Evolutionary conservation across 306 rosid species (phyloP).

Genomic region (Inga oerstediana): DNA sequence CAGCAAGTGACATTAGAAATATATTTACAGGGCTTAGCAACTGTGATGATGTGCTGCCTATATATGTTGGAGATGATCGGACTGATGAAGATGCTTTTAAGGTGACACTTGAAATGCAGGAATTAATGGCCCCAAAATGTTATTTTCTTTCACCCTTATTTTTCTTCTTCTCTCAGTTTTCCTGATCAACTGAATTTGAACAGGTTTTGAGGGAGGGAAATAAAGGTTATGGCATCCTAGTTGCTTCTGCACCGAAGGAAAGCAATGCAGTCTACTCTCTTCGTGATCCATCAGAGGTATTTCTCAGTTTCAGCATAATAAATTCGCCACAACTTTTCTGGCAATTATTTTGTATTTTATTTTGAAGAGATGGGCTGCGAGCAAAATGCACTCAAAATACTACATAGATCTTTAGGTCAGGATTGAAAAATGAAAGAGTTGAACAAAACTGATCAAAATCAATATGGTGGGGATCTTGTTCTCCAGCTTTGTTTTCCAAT

Average conservation of each 20-base stretch:
- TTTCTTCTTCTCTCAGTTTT: slow-evolving; percentile 1
- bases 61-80: slow-evolving; percentile 91
- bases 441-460: background rate
- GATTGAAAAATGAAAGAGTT: background rate
- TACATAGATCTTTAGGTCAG: background rate
- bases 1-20: slow-evolving; percentile 37
- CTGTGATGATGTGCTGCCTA: slow-evolving; percentile 88
- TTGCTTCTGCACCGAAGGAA: slow-evolving; percentile 77
- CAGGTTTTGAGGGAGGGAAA: slow-evolving; percentile 82
- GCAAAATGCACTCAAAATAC: background rate
- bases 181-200: slow-evolving; percentile 21
- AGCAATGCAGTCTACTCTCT: slow-evolving; percentile 87
- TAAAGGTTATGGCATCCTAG: slow-evolving; percentile 83
- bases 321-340: background rate
- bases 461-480: background rate
- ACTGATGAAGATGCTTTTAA: slow-evolving; percentile 97
- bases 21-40: slow-evolving; percentile 59
- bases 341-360: background rate
- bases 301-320: background rate
- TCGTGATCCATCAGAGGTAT: slow-evolving; percentile 89
- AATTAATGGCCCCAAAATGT: background rate
- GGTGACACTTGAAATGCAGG: slow-evolving; percentile 43
- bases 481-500: background rate
- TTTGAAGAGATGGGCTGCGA: background rate
- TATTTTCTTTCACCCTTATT: background rate